Conservation (phyloP, 2,329 filamentous ascomycete species). For the Sphaerulina populicola region DNA sequence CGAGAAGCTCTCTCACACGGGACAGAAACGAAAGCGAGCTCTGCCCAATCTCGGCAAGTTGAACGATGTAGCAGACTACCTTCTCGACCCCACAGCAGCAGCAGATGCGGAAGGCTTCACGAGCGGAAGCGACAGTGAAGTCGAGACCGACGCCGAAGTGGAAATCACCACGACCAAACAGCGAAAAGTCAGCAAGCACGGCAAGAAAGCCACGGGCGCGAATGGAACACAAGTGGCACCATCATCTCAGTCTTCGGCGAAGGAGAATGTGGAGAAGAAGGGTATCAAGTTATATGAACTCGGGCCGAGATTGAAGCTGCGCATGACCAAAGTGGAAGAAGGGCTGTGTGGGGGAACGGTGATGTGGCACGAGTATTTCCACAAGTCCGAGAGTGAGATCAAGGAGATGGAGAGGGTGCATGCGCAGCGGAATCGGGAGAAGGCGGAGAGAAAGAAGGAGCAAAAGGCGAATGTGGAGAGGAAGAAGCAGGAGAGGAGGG, state of each 20-base stretch:
- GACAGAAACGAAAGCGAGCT: constrained; percentile 38
- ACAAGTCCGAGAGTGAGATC: constrained; percentile 71
- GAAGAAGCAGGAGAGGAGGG: constrained; percentile 61
- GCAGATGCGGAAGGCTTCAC: constrained; percentile 72
- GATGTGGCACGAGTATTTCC: constrained; percentile 95
- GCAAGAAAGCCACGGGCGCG: constrained; percentile 33
- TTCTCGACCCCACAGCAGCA: constrained; percentile 70
- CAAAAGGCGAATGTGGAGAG: constrained; percentile 86
- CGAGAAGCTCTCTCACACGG: constrained; percentile 60
- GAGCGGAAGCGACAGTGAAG: constrained; percentile 84
- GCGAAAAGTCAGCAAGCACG: constrained; percentile 52
- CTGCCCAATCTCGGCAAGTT: constrained; percentile 85
- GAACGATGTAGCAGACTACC: constrained; percentile 88
- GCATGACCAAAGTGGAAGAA: constrained; percentile 93
- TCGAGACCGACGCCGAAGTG: constrained; percentile 91
- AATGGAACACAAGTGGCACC: constrained; percentile 15
- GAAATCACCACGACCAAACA: constrained; percentile 61
- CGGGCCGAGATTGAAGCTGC: constrained; percentile 78
- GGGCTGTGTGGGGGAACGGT: constrained; percentile 81
- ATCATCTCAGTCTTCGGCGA: constrained; percentile 22
- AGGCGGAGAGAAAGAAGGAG: constrained; percentile 69
- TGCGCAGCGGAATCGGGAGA: constrained; percentile 68
- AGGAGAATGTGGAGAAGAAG: constrained; percentile 62
- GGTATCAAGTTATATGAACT: constrained; percentile 89
- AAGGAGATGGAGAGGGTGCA: constrained; percentile 73